Base-by-base conservation (phyloP, 352 stramenopile genomes). In the Phytophthora ohioensis region DNA sequence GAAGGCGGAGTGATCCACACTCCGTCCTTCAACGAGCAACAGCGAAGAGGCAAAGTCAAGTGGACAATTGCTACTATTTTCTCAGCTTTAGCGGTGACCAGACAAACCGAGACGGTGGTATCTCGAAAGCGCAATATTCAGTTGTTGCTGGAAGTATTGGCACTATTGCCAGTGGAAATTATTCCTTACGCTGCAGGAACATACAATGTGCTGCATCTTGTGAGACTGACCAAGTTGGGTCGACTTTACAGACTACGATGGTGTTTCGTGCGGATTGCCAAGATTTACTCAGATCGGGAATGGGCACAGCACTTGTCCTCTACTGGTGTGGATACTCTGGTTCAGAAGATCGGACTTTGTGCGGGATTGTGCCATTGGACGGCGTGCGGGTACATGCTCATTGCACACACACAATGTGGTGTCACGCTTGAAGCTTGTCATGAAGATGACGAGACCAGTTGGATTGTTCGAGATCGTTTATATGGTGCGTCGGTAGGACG, bases 341-440 rank as follows among this genome's bases (percentile, higher is more conserved):
- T 74, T 36, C 62, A 61, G 6, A 81, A 62, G 12, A 73, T 93
- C n/a, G 56, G 72, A 0, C 7, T 87, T 0, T 82, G 69, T 30
- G 47, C 78, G 1, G 46, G 71, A 5, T 17, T 87, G 30, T 73
- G 58, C n/a, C 86, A 94, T 58, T 91, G 82, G 77, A 61, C 78
- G 15, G 84, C 84, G 1, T 92, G 83, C 21, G 82, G 78, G 1
- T 94, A 93, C 62, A 90, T 94, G 76, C 42, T 90, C 13, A 74
- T 92, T 15, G 85, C 73, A 6, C 82, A 92, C 21, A 35, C 55
- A 3, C 64, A 81, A 17, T 94, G 87, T 41, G 85, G 87, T 0
- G 13, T 88, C 1, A 38, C 71, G 46, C 61, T 90, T 0, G 68
- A 81, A 31, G 53, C 71, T 21, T 94, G 87, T 35, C 52, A 75